Base-by-base conservation (phyloP, 1,284 basidiomycete genomes). In the Clitocybe nebularis region DNA sequence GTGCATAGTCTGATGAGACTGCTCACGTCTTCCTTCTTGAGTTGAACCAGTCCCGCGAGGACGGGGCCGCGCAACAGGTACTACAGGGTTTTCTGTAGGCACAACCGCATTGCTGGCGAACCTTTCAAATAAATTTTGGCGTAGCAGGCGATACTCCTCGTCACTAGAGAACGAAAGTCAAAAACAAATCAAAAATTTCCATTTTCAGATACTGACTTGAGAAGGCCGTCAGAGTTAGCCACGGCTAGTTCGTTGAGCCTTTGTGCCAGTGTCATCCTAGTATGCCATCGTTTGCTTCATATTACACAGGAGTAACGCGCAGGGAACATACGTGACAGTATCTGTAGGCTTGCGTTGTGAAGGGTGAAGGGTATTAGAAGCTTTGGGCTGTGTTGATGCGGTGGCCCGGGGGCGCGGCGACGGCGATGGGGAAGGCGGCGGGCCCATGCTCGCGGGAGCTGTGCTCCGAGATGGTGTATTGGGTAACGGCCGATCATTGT, bases 81-180 rank as follows among this genome's bases (percentile, higher is more conserved):
- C 77, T 30, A 85, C 56, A 16, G 82, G 68, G 9, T 60, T 56
- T 59, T 88, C 84, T 32, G 71, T 66, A 13, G 84, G 83, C 13
- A 84, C 67, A 5, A 67, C 53, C 21, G 75, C 67, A 48, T 65
- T 73, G 46, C 68, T 74, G 11, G 83, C 72, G 50, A 85, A 77
- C 42, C 84, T 75, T 55, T 88, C 83, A 49, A 89, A 89, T 32
- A 89, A 64, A 54, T 79, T 84, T 58, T 86, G 83, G 25, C 85
- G 78, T 6, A 89, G 69, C 32, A 87, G 61, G 40, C 85, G 79
- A 58, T 88, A 88, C 57, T 87, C 85, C 52, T 88, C 84, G 56
- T 87, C 82, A 56, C 84, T 88, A 55, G 41, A 17, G 52, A n/a
- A n/a, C n/a, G n/a, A n/a, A n/a, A n/a, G 36, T 21, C 17, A 33